Evolutionary conservation across 2,329 filamentous ascomycete genomes (phyloP).

Genomic region (Fusarium globosum): DNA sequence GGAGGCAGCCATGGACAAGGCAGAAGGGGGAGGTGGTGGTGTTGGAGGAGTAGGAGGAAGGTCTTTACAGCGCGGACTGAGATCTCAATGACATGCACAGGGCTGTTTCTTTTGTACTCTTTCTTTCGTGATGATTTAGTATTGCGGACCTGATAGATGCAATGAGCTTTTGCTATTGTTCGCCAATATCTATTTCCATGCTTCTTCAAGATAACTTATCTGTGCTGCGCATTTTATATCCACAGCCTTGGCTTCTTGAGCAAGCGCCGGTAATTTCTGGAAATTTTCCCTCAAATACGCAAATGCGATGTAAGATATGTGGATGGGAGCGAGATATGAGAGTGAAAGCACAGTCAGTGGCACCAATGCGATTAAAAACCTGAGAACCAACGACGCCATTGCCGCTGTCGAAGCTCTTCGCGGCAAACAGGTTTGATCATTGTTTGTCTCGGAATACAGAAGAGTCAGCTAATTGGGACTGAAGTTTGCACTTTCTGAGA

Average conservation of each 20-base stretch:
- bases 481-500: too few relatives aligned
- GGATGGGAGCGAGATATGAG: too few relatives aligned
- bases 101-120: not conserved
- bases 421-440: not conserved
- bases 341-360: not conserved
- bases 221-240: not conserved
- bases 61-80: not conserved
- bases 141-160: fast-evolving
- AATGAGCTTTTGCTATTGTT: not conserved
- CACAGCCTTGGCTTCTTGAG: too few relatives aligned
- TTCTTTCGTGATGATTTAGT: too few relatives aligned
- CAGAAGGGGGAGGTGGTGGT: too few relatives aligned
- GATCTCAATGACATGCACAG: not conserved
- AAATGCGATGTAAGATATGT: too few relatives aligned
- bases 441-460: not conserved
- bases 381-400: not conserved
- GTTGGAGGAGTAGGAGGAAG: not conserved
- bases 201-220: not conserved
- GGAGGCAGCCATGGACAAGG: not conserved
- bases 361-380: not conserved
- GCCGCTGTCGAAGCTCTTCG: not conserved
- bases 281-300: too few relatives aligned
- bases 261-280: too few relatives aligned
- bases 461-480: not conserved
- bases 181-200: not conserved